A percentile compares a stretch with the other conserved stretches of the same genome.
These are phyloP conservation scores for Cladobotryum mycophilum DNA, from an alignment of 2,329 filamentous ascomycete species.

Conservation along the genomic window DNA sequence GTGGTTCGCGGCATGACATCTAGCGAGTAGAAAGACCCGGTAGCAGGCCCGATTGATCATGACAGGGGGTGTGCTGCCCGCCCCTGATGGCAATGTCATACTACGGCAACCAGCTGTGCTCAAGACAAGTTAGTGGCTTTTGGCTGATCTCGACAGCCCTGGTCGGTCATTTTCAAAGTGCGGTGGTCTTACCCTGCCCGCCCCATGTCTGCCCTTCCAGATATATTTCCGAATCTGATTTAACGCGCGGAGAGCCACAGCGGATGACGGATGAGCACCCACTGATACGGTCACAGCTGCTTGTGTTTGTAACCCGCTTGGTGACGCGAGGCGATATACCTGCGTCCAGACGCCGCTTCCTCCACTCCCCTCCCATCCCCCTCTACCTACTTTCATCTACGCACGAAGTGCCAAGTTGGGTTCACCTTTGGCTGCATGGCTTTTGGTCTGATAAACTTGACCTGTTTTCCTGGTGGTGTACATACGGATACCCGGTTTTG, in stretches of 20 bases:
- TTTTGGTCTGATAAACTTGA: too few relatives aligned
- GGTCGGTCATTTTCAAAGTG: constrained; percentile 8
- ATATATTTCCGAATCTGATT: constrained; percentile 45
- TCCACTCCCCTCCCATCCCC: neutral
- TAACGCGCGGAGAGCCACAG: constrained; percentile 41
- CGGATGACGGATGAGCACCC: constrained; percentile 29
- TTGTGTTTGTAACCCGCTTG: constrained; percentile 20
- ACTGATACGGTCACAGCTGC: constrained; percentile 26
- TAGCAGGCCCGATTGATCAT: constrained; percentile 14
- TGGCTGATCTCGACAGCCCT: constrained; percentile 35
- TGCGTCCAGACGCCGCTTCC: neutral
- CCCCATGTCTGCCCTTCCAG: constrained; percentile 31
- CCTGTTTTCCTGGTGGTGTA: too few relatives aligned
- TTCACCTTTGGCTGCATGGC: too few relatives aligned
- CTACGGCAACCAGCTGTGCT: constrained; percentile 26
- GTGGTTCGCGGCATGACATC: constrained; percentile 13
- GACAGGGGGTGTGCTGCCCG: constrained; percentile 9
- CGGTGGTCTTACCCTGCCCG: constrained; percentile 25
- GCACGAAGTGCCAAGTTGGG: neutral
- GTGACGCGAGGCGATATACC: constrained; percentile 27
- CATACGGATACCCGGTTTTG: too few relatives aligned
- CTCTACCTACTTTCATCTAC: constrained; percentile 2
- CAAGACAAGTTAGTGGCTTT: constrained; percentile 36
- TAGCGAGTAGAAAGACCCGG: constrained; percentile 8
- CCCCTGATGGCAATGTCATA: constrained; percentile 9